Base-by-base conservation (phyloP, 768 basidiomycete species). In the Zangia roseola region DNA sequence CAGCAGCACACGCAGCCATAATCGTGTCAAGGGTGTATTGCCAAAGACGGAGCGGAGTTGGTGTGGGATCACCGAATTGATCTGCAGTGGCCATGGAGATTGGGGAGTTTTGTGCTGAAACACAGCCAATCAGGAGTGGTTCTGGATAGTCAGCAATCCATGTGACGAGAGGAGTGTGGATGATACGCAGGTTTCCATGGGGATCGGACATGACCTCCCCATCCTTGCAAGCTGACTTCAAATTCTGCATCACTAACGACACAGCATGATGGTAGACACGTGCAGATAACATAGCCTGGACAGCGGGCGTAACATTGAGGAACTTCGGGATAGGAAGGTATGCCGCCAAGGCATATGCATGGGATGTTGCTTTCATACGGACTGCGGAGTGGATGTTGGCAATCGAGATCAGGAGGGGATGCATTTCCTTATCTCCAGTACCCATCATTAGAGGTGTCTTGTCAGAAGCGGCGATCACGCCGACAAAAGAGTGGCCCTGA, bases 291-390 rank as follows among this genome's bases (percentile, higher is more conserved):
- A 72, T 43, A 8, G 62, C 56, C 10, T 57, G 60, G 7, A 67
- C 30, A 9, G 65, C 49, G 10, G 45, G 57, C 0, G 57, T 44
- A 2, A 37, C 53, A 35, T 61, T 17, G 6, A 34, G 13, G 12
- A 71, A 71, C 13, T 60, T 64, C 0, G 67, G 59, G 8, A 71
- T 61, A 2, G 70, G 71, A 1, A 71, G 55, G 5, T 69, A 56
- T 1, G 64, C 68, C 3, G 56, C 52, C 1, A 70, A 49, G 1
- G 59, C 46, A 19, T 61, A 73, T 0, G 53, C 37, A 40, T 69
- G 61, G n/a, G 62, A 63, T 2, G 62, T 64, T 0, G 69, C 62
- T 43, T 72, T 71, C 52, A 61, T 68, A 1, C 55, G 54, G 26
- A 69, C 54, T 1, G 57, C 59, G 28, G 59, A 53, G 26, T 57